Evolutionary conservation across 768 basidiomycete genomes (phyloP).

Genomic region (Rossbeevera mucosa): DNA sequence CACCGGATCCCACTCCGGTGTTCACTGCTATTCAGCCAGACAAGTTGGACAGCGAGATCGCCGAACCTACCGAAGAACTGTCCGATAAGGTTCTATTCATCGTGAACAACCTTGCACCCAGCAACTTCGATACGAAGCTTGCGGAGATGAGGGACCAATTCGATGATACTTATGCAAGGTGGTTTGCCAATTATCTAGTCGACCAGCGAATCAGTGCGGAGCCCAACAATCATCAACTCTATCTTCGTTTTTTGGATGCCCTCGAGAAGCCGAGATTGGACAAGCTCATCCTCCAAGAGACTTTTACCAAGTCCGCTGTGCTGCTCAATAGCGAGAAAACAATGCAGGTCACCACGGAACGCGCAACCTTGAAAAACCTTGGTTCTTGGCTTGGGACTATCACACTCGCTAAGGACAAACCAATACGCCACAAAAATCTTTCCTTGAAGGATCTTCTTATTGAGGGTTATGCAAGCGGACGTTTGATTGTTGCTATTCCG

Average conservation of each 20-base stretch:
- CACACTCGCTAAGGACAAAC: slow-evolving; percentile 87
- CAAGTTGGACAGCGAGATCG: slow-evolving; percentile 52
- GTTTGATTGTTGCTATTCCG: slow-evolving; percentile 90
- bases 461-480: slow-evolving; percentile 90
- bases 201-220: slow-evolving; percentile 94
- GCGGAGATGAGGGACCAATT: slow-evolving; percentile 83
- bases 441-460: slow-evolving; percentile 97
- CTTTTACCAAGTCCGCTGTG: slow-evolving; percentile 77
- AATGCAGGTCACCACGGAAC: slow-evolving; percentile 78
- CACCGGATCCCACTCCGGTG: slow-evolving; percentile 45
- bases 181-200: slow-evolving; percentile 98
- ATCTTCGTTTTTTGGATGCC: slow-evolving; percentile 88
- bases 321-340: slow-evolving; percentile 92
- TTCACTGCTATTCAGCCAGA: slow-evolving; percentile 83
- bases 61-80: slow-evolving; percentile 75
- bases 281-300: slow-evolving; percentile 88
- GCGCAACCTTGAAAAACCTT: slow-evolving; percentile 86
- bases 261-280: slow-evolving; percentile 63
- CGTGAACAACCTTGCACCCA: slow-evolving; percentile 94
- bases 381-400: slow-evolving; percentile 93
- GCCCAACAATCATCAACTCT: slow-evolving; percentile 94
- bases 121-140: slow-evolving; percentile 86
- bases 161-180: slow-evolving; percentile 77
- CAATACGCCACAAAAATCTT: slow-evolving; percentile 88
- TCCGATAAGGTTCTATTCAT: slow-evolving; percentile 96